phyloP scores from a whole-genome alignment of 345 rosid species.

The Moringa oleifera region DNA sequence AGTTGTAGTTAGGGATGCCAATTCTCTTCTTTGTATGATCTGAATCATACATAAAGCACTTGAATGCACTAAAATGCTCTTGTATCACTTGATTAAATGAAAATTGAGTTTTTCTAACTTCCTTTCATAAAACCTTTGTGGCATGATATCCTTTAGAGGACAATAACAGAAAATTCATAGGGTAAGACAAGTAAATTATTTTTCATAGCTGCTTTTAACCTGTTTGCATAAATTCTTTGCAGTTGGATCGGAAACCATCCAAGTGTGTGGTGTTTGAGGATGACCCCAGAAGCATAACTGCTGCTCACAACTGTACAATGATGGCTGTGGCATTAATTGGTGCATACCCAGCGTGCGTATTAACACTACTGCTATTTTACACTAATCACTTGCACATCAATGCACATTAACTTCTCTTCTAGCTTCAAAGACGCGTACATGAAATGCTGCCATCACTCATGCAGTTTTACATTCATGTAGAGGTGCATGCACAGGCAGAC shows the following conservation, averaged over 20 bases:
- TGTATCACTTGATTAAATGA: too few relatives aligned
- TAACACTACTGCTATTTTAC: background rate
- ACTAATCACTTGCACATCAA: background rate
- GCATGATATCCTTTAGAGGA: background rate
- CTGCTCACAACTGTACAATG: slow-evolving; percentile 97
- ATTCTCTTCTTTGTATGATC: background rate
- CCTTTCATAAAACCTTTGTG: background rate
- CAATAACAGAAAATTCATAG: background rate
- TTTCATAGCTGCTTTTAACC: slow-evolving; percentile 9
- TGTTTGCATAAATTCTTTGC: slow-evolving; percentile 19
- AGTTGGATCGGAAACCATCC: slow-evolving; percentile 94
- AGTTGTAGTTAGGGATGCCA: too few relatives aligned
- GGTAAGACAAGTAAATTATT: background rate
- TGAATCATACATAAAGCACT: background rate
- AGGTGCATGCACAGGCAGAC: too few relatives aligned
- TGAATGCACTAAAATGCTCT: background rate
- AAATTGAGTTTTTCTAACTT: too few relatives aligned
- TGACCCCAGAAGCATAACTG: slow-evolving; percentile 85
- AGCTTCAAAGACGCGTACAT: background rate
- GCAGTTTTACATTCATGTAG: too few relatives aligned
- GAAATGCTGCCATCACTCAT: background rate
- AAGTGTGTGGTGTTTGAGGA: slow-evolving; percentile 95
- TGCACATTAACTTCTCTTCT: background rate
- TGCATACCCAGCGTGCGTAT: slow-evolving; percentile 76
- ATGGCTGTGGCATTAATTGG: slow-evolving; percentile 94